Percentiles rank a stretch among this genome's conserved stretches.
Evolutionary conservation across 352 stramenopile genomes (phyloP).

Genomic region (Phytophthora sansomeana): DNA sequence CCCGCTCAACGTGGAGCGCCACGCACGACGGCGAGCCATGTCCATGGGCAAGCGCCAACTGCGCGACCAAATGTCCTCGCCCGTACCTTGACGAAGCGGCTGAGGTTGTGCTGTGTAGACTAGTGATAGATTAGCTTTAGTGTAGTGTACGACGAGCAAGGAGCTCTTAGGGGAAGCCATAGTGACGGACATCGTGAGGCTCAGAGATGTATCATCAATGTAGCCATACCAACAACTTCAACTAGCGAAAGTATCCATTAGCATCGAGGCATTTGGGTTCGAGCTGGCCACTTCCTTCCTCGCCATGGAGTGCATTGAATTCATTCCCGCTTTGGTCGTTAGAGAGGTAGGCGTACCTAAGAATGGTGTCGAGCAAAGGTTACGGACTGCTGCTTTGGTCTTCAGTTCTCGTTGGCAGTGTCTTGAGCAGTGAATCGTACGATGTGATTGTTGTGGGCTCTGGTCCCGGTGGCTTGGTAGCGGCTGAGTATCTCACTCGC

Average conservation of each 20-base stretch:
- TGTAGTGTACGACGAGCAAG: slow-evolving; percentile 9
- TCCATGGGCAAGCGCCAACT: slow-evolving; percentile 61
- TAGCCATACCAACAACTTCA: slow-evolving; percentile 24
- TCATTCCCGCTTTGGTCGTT: slow-evolving; percentile 7
- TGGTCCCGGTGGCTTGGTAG: slow-evolving; percentile 62
- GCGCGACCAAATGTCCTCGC: slow-evolving; percentile 37
- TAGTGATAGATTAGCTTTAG: slow-evolving; percentile 30
- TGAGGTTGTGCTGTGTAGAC: slow-evolving; percentile 20
- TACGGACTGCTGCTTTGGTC: slow-evolving; percentile 7
- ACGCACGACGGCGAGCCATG: slow-evolving; percentile 67
- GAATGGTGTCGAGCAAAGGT: not conserved
- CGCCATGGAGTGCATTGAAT: too few species aligned
- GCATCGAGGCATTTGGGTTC: not conserved
- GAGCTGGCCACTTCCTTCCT: not conserved
- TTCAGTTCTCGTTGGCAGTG: not conserved
- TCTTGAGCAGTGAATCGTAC: slow-evolving; percentile 32
- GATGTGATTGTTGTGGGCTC: slow-evolving; percentile 69
- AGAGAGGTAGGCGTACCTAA: not conserved
- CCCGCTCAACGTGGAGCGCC: slow-evolving; percentile 68
- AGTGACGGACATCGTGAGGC: not conserved
- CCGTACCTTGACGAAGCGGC: slow-evolving; percentile 19
- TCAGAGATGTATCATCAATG: not conserved
- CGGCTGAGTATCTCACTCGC: slow-evolving; percentile 58
- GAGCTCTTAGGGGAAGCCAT: not conserved
- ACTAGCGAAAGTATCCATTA: slow-evolving; percentile 27